phyloP scores from a whole-genome alignment of 202 grass and related monocot genomes.

The Dendrocalamus latiflorus region DNA sequence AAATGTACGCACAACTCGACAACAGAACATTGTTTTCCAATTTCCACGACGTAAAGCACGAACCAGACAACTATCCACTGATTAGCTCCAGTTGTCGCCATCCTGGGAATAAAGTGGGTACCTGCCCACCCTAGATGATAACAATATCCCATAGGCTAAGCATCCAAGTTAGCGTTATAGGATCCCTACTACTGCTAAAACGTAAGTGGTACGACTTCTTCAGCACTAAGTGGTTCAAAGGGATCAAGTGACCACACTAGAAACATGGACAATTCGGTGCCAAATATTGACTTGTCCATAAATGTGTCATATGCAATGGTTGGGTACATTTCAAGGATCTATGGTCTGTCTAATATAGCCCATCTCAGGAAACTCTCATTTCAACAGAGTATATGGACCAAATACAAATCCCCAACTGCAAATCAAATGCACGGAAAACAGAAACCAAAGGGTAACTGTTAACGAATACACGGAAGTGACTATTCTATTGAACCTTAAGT shows the following conservation, averaged over 20 bases:
- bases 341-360: background rate
- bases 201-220: conserved; percentile 24
- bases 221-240: conserved; percentile 7
- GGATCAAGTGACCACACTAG: conserved; percentile 13
- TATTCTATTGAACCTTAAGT: conserved; percentile 48
- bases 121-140: conserved; percentile 29
- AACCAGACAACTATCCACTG: conserved; percentile 38
- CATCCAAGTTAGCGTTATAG: conserved; percentile 25
- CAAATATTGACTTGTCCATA: background rate
- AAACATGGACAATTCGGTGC: background rate
- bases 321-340: background rate
- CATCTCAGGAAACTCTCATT: conserved; percentile 43
- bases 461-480: conserved; percentile 33
- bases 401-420: conserved; percentile 31
- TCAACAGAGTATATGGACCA: conserved; percentile 34
- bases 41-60: conserved; percentile 39
- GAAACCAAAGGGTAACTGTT: conserved; percentile 33
- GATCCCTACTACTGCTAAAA: conserved; percentile 18
- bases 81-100: conserved; percentile 43
- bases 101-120: conserved; percentile 15
- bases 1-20: conserved; percentile 37
- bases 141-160: conserved; percentile 38
- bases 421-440: conserved; percentile 42
- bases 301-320: background rate
- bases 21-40: conserved; percentile 24